phyloP scores from a whole-genome alignment of 257 asterid genomes.

The Eustoma russellianum region DNA sequence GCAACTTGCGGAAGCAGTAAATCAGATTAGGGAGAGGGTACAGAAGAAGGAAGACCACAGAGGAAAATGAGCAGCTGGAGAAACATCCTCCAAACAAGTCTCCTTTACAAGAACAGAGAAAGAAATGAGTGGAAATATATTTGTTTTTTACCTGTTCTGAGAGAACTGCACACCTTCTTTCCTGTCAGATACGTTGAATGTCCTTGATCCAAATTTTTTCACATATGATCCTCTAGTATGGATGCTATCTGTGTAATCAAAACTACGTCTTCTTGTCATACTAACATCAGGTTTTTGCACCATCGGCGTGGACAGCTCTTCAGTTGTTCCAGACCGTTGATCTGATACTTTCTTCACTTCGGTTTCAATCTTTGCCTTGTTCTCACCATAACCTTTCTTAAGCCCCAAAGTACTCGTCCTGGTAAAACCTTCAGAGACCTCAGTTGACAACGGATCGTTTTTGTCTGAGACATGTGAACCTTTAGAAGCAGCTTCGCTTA shows the following conservation, averaged over 20 bases:
- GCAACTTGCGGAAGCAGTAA: not conserved
- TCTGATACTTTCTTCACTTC: slow-evolving; percentile 37
- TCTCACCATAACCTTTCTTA: slow-evolving; percentile 25
- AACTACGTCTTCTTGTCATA: slow-evolving; percentile 23
- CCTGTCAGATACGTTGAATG: slow-evolving; percentile 23
- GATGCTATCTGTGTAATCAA: slow-evolving; percentile 11
- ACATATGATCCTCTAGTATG: slow-evolving; percentile 22
- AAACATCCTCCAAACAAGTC: slow-evolving; percentile 28
- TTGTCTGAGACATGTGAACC: slow-evolving; percentile 38
- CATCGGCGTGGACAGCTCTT: slow-evolving; percentile 29
- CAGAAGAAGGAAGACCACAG: no score
- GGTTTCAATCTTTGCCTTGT: slow-evolving; percentile 16
- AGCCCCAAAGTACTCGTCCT: slow-evolving; percentile 13
- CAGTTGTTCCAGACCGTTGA: slow-evolving; percentile 50
- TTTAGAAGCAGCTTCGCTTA: slow-evolving; percentile 31
- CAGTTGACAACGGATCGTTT: slow-evolving; percentile 13
- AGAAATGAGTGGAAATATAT: not conserved
- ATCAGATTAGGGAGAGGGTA: slow-evolving; percentile 7
- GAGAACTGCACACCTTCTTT: slow-evolving; percentile 7
- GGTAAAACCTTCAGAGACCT: slow-evolving; percentile 13
- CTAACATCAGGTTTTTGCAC: slow-evolving; percentile 23
- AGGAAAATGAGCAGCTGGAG: slow-evolving; percentile 35
- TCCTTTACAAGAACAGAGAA: slow-evolving; percentile 8
- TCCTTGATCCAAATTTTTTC: slow-evolving; percentile 31
- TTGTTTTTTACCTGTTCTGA: slow-evolving; percentile 36